Percentiles rank a stretch among this genome's conserved stretches.
These are phyloP conservation scores for Kentomonas sorsogonicus DNA, from an alignment of 208 protist species.

Conservation along the genomic window DNA sequence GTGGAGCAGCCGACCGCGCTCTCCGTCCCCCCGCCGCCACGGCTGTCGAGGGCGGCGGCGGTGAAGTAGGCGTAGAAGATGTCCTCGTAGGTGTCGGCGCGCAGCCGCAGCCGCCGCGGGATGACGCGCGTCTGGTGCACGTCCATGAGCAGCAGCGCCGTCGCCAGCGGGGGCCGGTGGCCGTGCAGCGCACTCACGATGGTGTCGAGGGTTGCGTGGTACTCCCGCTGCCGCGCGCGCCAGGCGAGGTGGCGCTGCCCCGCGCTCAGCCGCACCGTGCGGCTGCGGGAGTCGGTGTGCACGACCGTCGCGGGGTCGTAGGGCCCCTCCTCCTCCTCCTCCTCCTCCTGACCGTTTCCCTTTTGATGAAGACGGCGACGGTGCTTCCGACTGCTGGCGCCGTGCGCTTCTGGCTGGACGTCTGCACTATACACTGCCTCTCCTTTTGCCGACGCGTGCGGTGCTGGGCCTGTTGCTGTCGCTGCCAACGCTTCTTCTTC, in stretches of 20 bases:
- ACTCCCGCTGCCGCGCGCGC: conserved; percentile 47
- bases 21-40: not conserved
- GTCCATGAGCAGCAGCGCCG: conserved; percentile 45
- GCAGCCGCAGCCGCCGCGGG: conserved; percentile 49
- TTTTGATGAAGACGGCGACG: conserved; percentile 12
- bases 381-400: conserved; percentile 11
- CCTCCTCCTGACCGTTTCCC: conserved; percentile 11
- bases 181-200: conserved; percentile 56
- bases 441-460: too few relatives aligned
- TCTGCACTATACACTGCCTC: too few relatives aligned
- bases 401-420: not conserved
- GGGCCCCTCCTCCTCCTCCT: not conserved
- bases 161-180: conserved; percentile 61
- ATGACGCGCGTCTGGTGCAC: conserved; percentile 70
- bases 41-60: not conserved
- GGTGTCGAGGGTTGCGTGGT: conserved; percentile 42
- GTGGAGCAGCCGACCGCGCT: conserved; percentile 6
- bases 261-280: conserved; percentile 36
- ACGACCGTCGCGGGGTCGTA: conserved; percentile 62
- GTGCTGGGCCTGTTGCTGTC: too few relatives aligned
- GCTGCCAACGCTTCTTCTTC: not conserved
- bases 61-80: conserved; percentile 71
- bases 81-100: conserved; percentile 77
- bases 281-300: conserved; percentile 27
- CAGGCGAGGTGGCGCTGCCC: conserved; percentile 52